Percentiles rank a stretch among this genome's conserved stretches.
phyloP scores from a whole-genome alignment of 2,329 filamentous ascomycete genomes.

The Botrytis squamosa region DNA sequence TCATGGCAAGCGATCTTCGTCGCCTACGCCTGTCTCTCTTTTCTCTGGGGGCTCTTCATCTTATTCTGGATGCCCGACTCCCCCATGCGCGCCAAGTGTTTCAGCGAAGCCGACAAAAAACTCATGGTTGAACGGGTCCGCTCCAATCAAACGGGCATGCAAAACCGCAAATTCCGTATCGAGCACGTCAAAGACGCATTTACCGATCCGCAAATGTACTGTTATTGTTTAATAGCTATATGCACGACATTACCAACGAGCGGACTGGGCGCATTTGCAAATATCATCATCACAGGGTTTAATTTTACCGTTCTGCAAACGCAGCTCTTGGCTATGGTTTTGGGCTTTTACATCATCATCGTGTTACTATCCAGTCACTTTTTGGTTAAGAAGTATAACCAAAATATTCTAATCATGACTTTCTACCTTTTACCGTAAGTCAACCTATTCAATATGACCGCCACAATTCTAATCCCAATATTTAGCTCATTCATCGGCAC shows the following conservation, averaged over 20 bases:
- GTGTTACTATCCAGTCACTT: constrained; percentile 65
- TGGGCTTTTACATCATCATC: constrained; percentile 71
- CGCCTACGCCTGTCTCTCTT: constrained; percentile 46
- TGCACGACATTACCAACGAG: constrained; percentile 73
- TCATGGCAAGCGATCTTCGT: constrained; percentile 63
- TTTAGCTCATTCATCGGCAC: constrained; percentile 66
- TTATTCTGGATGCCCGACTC: constrained; percentile 50
- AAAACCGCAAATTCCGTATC: constrained; percentile 50
- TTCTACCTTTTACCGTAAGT: constrained; percentile 64
- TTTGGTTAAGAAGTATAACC: constrained; percentile 65
- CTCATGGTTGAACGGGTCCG: constrained; percentile 53
- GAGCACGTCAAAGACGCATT: constrained; percentile 53
- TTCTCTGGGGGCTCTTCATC: constrained; percentile 44
- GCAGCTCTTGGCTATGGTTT: constrained; percentile 72
- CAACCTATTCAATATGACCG: background rate
- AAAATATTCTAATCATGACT: constrained; percentile 67
- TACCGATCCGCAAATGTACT: constrained; percentile 64
- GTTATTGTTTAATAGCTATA: constrained; percentile 63
- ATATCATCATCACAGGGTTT: constrained; percentile 71
- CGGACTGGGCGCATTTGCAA: constrained; percentile 70
- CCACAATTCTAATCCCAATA: background rate
- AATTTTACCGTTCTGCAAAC: constrained; percentile 65
- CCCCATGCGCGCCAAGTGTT: constrained; percentile 48
- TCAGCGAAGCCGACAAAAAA: constrained; percentile 45
- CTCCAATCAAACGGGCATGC: constrained; percentile 57